A percentile compares a stretch with the other conserved stretches of the same genome.
Evolutionary conservation across 148 eudicot genomes (phyloP).

Genomic region (Polygonum aviculare): DNA sequence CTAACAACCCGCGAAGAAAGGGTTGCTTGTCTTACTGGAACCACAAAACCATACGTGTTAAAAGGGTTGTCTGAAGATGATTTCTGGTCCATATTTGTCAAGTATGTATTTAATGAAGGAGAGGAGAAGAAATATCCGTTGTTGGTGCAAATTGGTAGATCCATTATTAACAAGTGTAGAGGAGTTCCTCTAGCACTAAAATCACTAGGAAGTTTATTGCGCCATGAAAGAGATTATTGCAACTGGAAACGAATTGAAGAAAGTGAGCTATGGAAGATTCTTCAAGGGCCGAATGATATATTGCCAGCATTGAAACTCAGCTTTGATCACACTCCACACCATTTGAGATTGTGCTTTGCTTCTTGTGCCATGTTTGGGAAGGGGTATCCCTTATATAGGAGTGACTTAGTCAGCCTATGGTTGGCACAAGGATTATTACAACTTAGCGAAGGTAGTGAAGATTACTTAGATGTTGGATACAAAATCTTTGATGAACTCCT

Average conservation of each 20-base stretch:
- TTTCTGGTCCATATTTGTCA: conserved; percentile 14
- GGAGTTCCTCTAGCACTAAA: conserved; percentile 20
- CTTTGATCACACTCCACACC: conserved; percentile 7
- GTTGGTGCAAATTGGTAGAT: conserved; percentile 11
- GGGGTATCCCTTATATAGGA: neutral
- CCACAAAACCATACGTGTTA: neutral
- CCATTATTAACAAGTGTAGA: conserved; percentile 10
- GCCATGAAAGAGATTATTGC: neutral
- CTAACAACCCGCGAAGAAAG: conserved; percentile 17
- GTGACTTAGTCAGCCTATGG: conserved; percentile 10
- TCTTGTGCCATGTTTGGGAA: conserved; percentile 18
- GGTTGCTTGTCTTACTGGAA: conserved; percentile 6
- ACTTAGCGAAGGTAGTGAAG: neutral
- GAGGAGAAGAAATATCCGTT: neutral
- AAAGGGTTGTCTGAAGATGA: neutral
- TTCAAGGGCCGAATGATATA: neutral
- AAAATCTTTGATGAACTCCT: conserved; percentile 12
- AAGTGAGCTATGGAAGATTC: neutral
- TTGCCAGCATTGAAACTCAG: conserved; percentile 15
- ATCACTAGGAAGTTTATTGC: conserved; percentile 16
- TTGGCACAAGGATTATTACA: conserved; percentile 14
- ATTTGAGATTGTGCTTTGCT: conserved; percentile 14
- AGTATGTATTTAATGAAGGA: conserved; percentile 2
- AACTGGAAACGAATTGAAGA: conserved; percentile 9
- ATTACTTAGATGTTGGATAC: conserved; percentile 8